Percentiles rank a stretch among this genome's conserved stretches.
These are phyloP conservation scores for Austroboletus niveus DNA, from an alignment of 1,284 basidiomycete genomes.

Conservation along the genomic window DNA sequence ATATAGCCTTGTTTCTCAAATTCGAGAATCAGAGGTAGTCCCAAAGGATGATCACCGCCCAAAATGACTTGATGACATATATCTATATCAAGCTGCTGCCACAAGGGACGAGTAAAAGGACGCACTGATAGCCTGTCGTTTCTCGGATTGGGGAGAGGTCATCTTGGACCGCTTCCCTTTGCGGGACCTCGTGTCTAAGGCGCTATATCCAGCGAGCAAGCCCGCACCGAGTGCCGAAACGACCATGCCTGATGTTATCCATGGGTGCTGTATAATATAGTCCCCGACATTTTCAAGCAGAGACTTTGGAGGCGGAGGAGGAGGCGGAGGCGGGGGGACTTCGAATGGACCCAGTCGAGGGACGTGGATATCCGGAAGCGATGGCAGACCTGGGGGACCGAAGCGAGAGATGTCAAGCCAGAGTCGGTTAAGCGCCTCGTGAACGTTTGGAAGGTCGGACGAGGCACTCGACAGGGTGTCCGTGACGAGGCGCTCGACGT, in stretches of 20 bases:
- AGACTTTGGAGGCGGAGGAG: conserved; percentile 52
- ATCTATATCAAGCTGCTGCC: conserved; percentile 14
- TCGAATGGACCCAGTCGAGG: conserved; percentile 71
- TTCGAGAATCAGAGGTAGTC: conserved; percentile 64
- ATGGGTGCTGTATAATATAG: conserved; percentile 59
- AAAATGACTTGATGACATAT: conserved; percentile 57
- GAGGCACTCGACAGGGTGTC: conserved; percentile 57
- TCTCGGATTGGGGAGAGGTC: conserved; percentile 39
- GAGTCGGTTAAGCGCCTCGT: conserved; percentile 63
- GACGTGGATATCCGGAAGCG: conserved; percentile 59
- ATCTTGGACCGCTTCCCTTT: conserved; percentile 37
- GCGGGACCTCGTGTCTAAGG: conserved; percentile 27
- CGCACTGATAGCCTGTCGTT: conserved; percentile 70
- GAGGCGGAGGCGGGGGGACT: conserved; percentile 60
- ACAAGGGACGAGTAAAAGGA: conserved; percentile 12
- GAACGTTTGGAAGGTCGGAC: conserved; percentile 59
- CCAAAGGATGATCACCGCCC: conserved; percentile 72
- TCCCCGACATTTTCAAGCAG: conserved; percentile 45
- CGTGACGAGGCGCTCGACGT: conserved; percentile 62
- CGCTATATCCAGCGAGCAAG: conserved; percentile 55
- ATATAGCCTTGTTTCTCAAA: conserved; percentile 77
- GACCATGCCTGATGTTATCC: conserved; percentile 51
- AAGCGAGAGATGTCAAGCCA: conserved; percentile 78
- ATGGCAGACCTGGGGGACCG: conserved; percentile 62
- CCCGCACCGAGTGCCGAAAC: conserved; percentile 57